phyloP scores from a whole-genome alignment of 2,329 filamentous ascomycete genomes.

The Ceratocystis papillata region DNA sequence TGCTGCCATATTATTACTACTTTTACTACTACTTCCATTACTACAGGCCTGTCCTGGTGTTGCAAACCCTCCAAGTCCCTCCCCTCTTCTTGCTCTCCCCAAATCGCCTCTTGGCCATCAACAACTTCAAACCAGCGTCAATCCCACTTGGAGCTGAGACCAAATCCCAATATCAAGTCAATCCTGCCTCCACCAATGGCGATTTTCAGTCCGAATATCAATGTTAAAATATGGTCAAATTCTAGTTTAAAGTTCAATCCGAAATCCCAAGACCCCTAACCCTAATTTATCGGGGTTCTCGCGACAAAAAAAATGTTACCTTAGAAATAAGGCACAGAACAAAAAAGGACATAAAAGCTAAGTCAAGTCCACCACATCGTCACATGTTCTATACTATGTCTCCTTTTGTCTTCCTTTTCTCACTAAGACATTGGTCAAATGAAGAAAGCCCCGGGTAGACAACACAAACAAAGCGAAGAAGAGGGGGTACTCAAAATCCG shows the following conservation, averaged over 20 bases:
- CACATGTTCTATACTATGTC: background rate
- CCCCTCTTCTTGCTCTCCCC: no score
- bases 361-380: background rate
- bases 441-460: background rate
- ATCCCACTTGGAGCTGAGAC: no score
- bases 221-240: no score
- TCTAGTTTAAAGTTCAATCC: no score
- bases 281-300: background rate
- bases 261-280: background rate
- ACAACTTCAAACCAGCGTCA: no score
- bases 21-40: background rate
- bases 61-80: no score
- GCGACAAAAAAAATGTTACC: background rate
- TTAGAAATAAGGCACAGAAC: slow-evolving; percentile 1
- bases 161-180: no score
- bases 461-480: no score
- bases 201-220: no score
- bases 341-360: background rate
- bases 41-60: background rate
- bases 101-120: no score
- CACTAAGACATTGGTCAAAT: background rate
- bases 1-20: background rate
- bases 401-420: background rate
- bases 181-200: no score
- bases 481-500: background rate